These are phyloP conservation scores for Metschnikowia gelsemii DNA, from an alignment of 805 yeast species.

Conservation along the genomic window DNA sequence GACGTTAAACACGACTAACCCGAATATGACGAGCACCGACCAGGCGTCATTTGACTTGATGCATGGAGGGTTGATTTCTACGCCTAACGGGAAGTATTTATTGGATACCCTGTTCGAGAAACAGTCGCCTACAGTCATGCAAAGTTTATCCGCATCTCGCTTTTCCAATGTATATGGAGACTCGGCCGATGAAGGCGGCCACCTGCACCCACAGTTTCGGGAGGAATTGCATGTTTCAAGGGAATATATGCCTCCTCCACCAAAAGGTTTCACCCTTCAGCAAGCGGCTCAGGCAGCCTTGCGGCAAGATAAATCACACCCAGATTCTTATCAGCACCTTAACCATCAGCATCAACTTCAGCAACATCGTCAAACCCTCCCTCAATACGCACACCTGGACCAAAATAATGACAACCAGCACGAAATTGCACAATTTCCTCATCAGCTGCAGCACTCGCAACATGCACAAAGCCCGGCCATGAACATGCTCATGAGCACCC, in stretches of 20 bases:
- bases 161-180: not conserved
- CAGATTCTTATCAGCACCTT: not conserved
- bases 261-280: conserved; percentile 19
- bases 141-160: conserved; percentile 3
- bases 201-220: not conserved
- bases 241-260: conserved; percentile 33
- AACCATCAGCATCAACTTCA: conserved; percentile 1
- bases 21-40: conserved; percentile 37
- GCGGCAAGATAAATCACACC: conserved; percentile 1
- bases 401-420: too few species aligned
- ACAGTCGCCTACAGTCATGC: conserved; percentile 25
- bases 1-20: conserved; percentile 30
- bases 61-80: conserved; percentile 35
- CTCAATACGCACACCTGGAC: conserved; percentile 11
- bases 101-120: conserved; percentile 41
- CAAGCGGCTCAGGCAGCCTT: conserved; percentile 16
- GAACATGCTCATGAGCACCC: conserved; percentile 44
- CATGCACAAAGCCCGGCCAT: conserved; percentile 16
- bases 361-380: conserved; percentile 9
- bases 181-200: not conserved
- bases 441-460: conserved; percentile 14
- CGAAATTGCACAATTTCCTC: too few species aligned
- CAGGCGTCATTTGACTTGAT: conserved; percentile 41
- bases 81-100: conserved; percentile 42
- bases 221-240: conserved; percentile 2